Conservation (phyloP, 352 stramenopile genomes). For the Pythium folliculosum region DNA sequence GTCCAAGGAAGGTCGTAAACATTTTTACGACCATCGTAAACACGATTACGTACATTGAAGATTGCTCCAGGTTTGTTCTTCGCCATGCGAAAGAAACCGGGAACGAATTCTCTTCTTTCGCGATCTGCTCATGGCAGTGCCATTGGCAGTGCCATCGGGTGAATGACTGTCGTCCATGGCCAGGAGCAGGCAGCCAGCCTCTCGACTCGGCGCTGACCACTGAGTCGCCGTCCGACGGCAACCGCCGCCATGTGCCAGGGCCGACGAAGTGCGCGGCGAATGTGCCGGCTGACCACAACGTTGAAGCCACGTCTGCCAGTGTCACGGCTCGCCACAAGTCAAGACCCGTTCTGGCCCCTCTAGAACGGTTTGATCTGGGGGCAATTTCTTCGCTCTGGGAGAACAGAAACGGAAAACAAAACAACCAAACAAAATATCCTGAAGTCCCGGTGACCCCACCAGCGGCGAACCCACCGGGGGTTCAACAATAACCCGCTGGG, state of each 20-base stretch:
- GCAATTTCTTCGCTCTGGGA: neutral
- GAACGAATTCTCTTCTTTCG: neutral
- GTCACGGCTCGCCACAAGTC: neutral
- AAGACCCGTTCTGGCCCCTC: neutral
- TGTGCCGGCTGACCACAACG: neutral
- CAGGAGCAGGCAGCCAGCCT: too few species aligned
- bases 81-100: too few species aligned
- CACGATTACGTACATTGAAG: neutral
- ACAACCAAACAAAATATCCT: neutral
- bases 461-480: neutral
- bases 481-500: neutral
- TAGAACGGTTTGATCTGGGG: neutral
- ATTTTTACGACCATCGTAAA: neutral
- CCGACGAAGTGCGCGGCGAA: constrained; percentile 2
- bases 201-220: too few species aligned
- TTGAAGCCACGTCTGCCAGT: neutral
- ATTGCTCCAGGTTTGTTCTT: neutral
- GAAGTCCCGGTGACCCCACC: too few species aligned
- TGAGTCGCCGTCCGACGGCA: too few species aligned
- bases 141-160: too few species aligned
- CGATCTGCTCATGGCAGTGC: too few species aligned
- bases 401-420: neutral
- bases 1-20: neutral
- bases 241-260: neutral
- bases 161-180: too few species aligned